Conservation (phyloP, 331 rosid species). For the Dryas integrifolia region DNA sequence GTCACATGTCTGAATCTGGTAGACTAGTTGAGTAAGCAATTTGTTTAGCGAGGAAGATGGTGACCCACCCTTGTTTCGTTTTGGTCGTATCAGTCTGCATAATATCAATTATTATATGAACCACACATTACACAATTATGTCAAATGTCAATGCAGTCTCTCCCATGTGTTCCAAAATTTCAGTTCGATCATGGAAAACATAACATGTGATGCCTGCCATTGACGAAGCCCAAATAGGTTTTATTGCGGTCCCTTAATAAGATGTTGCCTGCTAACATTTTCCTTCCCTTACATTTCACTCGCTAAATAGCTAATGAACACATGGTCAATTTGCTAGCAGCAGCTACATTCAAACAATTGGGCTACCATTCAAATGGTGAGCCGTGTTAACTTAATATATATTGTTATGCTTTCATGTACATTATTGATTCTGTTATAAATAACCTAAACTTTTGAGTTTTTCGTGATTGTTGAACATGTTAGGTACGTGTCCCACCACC, state of each 20-base stretch:
- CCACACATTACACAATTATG: background rate
- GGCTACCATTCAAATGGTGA: no score
- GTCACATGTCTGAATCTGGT: conserved; percentile 18
- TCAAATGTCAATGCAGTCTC: conserved; percentile 4
- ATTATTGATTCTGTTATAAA: no score
- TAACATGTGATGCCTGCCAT: conserved; percentile 40
- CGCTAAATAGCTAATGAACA: no score
- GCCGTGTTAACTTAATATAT: no score
- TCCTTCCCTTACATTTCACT: no score
- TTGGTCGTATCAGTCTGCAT: background rate
- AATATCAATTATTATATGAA: background rate
- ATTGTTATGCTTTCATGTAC: no score
- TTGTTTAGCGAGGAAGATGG: conserved; percentile 16
- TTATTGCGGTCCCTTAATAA: background rate
- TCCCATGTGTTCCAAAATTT: conserved; percentile 9
- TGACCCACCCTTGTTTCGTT: background rate
- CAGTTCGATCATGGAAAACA: conserved; percentile 23
- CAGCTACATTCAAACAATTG: no score
- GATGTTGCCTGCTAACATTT: background rate
- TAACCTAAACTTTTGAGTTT: no score
- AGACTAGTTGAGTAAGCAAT: background rate
- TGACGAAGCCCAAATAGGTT: background rate
- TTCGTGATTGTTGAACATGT: background rate
- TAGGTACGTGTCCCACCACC: background rate
- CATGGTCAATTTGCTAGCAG: no score